Base-by-base conservation (phyloP, 345 rosid genomes). In the Nasturtium officinale region DNA sequence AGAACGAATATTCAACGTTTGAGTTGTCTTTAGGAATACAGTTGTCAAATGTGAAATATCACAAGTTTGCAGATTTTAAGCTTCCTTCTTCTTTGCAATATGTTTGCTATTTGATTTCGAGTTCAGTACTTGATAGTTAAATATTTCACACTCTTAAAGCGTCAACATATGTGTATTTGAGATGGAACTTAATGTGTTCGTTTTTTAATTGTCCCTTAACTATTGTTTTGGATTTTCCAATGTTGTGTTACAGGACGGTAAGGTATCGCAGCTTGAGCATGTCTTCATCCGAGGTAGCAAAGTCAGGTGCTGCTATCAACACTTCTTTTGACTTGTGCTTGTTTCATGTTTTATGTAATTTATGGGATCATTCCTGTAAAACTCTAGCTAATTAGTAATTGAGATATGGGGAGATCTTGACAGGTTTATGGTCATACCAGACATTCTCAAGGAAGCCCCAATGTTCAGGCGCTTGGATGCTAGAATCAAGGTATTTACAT, bases 401-500 rank as follows among this genome's bases (percentile, higher is more conserved):
- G 38, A 62, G 69, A 5, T 48, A 0, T 40, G 46, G 57, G 42
- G 57, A 61, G 40, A 48, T 77, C 54, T 73, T 23, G 59, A 76
- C 76, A 95, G 99, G 88, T 96, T 96, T 77, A 90, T 96, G 97
- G 96, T 96, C 76, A 96, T 96, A 84, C 98, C 98, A 15, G 99
- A 96, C 81, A 95, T 95, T 96, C 83, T 91, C 71, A 95, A 95
- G 86, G 88, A 91, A 53, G 96, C 99, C 73, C 98, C 99, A 8
- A 96, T 96, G 98, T 96, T 92, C 85, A 96, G 92, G 82, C 97
- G 97, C 25, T 81, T 90, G 66, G 99, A 96, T 83, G 97, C 99
- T 75, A 90, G 96, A 81, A 96, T 96, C 82, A 96, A 92, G 96
- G 98, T 85, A 81, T 57, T 11, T 52, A 11, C 57, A 52, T 60